Base-by-base conservation (phyloP, 2,329 filamentous ascomycete genomes). In the Nothophoma quercina region DNA sequence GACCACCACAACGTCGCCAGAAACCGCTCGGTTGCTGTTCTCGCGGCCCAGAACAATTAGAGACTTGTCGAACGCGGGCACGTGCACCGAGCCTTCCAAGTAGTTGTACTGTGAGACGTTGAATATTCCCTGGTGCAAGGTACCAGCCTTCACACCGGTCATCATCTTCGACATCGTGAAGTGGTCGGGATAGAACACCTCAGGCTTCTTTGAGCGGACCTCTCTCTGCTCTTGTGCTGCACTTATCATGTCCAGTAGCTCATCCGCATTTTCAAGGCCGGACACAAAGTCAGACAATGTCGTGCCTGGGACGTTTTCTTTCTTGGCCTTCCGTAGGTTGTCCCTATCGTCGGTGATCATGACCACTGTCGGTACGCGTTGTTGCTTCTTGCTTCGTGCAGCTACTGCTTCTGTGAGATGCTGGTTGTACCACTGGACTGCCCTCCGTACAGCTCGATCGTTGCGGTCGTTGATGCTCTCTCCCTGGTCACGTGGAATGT, bases 91-190 rank as follows among this genome's bases (percentile, higher is more conserved):
- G 1, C 91, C 95, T 74, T 99, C 95, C 9, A 99, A 82, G 66
- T 98, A 99, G 78, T 99, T 99, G 81, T 98, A 99, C 1, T 91
- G 91, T 7, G 95, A 98, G 22, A 98, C 91, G 69, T 93, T 96
- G 79, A 97, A 99, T 19, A 90, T 88, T 6, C 95, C 95, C 76
- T 99, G 93, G 72, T 99, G 95, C 65, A 99, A 79, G 46, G 91
- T 86, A 4, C 93, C 92, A 43, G 86, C 87, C 78, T 96, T 96
- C 49, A 97, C 83, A 0, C 93, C 93, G 5, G 95, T 99, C 84
- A 93, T 91, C 85, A 98, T 89, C 75, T 88, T 96, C 5, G 93
- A 97, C 72, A 95, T 81, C 7, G 88, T 90, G 64, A 88, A 90
- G 71, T 98, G 93, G 69, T 98, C 95, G 0, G 91, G 87, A 66